Base-by-base conservation (phyloP, 441 rosid genomes). In the Dalechampia spathulata region DNA sequence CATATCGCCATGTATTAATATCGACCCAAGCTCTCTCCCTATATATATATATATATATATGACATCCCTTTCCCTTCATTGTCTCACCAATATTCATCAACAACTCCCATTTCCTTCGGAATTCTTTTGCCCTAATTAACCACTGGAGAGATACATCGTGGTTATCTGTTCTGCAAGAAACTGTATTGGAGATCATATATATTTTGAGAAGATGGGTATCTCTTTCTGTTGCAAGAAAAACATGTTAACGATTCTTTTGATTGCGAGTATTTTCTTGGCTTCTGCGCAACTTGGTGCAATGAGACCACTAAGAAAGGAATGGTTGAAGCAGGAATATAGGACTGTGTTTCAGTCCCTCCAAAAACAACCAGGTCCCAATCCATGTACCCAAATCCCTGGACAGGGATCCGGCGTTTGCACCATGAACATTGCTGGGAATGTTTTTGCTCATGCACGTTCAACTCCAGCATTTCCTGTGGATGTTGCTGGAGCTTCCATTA, bases 341-440 rank as follows among this genome's bases (percentile, higher is more conserved):
- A 15, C 60, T 0, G 20, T 41, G 27, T 6, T 68, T 17, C 73
- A 53, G 47, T 64, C 67, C 37, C 63, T 69, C 0, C 32, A 57
- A 1, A 60, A 40, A 34, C 19, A 34, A 0, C 17, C 66, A 5
- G 37, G 61, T 53, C 32, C 60, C 2, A 74, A 71, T 30, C 68
- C 68, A 20, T 58, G 78, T 61, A 34, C 23, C 13, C 9, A 49
- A 23, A 48, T 64, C 14, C 71, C 75, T 7, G 49, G 13, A 11
- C 34, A 30, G 8, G 44, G 65, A 56, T 16, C 43, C 0, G 75
- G 75, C 22, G 21, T 9, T 39, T 70, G 78, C 68, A 49, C 7
- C 14, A 70, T 53, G 70, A 60, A 74, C 32, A 4, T 74, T 2
- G 74, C 74, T 4, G 72, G 72, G 20, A 36, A 48, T n/a, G 63